Evolutionary conservation across 2,329 filamentous ascomycete species (phyloP).

Genomic region (Gaeumannomyces sp.): DNA sequence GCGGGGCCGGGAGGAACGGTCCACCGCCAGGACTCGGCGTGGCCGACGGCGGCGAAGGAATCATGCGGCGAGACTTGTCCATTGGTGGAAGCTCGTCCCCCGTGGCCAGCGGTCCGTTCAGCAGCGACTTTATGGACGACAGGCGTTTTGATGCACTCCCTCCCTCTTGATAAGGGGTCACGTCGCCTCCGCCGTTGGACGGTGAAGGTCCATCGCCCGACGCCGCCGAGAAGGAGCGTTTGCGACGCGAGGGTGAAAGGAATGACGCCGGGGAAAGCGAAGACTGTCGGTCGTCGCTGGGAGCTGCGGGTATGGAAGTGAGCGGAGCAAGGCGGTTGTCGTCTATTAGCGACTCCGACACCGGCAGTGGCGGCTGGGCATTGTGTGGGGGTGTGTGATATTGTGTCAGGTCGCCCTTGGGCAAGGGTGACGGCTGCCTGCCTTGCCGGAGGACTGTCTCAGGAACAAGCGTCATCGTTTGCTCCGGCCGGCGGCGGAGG

Average conservation of each 20-base stretch:
- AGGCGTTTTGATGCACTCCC: constrained; percentile 51
- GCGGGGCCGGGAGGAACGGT: constrained; percentile 26
- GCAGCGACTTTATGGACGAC: constrained; percentile 69
- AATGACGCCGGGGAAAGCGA: constrained; percentile 57
- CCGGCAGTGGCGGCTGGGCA: constrained; percentile 23
- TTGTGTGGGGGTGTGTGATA: constrained; percentile 41
- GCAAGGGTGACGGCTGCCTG: constrained; percentile 34
- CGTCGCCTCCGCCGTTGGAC: constrained; percentile 18
- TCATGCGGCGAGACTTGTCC: constrained; percentile 35
- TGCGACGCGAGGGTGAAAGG: constrained; percentile 48
- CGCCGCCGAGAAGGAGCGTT: constrained; percentile 60
- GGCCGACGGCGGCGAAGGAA: constrained; percentile 37
- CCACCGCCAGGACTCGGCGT: constrained; percentile 31
- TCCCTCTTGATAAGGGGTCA: constrained; percentile 36
- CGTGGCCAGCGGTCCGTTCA: constrained; percentile 50
- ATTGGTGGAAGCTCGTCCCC: constrained; percentile 25
- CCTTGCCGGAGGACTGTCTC: constrained; percentile 37
- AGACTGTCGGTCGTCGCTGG: constrained; percentile 47
- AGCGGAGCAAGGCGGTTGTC: constrained; percentile 55
- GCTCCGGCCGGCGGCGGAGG: constrained; percentile 41
- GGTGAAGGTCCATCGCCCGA: constrained; percentile 37
- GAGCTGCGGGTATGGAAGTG: constrained; percentile 34
- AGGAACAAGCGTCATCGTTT: constrained; percentile 40
- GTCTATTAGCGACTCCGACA: constrained; percentile 37
- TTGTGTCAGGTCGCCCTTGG: constrained; percentile 41